phyloP scores from a whole-genome alignment of 305 asterid species.

The Rubia peregrina region DNA sequence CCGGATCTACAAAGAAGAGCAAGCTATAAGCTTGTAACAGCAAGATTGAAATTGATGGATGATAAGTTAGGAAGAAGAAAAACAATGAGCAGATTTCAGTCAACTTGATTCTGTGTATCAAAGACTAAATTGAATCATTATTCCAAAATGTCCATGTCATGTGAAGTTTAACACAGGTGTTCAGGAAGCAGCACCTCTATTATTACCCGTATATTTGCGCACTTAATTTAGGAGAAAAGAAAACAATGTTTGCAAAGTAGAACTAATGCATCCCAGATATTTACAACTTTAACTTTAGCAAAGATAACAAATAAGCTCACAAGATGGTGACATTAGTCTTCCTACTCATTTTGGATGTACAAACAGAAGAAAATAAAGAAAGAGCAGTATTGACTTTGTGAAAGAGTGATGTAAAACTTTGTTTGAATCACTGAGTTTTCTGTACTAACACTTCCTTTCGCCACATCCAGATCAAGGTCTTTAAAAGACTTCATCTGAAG shows the following conservation, averaged over 20 bases:
- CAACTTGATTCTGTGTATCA: neutral
- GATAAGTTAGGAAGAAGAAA: neutral
- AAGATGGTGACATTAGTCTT: neutral
- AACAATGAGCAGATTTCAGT: neutral
- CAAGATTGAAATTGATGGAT: neutral
- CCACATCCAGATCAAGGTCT: conserved; percentile 90
- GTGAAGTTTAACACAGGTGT: neutral
- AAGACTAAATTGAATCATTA: neutral
- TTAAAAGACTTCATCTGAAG: conserved; percentile 91
- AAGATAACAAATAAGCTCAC: neutral
- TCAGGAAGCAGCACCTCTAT: neutral
- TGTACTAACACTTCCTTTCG: conserved; percentile 80
- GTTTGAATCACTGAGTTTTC: conserved; percentile 73
- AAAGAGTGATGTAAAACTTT: conserved; percentile 59
- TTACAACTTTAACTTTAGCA: neutral
- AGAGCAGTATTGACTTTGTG: conserved; percentile 33
- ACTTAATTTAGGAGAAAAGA: neutral
- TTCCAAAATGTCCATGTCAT: conserved; percentile 3
- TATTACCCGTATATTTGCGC: neutral
- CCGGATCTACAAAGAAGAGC: neutral
- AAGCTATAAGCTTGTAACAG: neutral
- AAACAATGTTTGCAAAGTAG: neutral
- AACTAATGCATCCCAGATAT: neutral
- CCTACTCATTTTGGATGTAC: neutral
- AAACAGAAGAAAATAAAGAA: neutral